Conservation (phyloP, 2,329 filamentous ascomycete genomes). For the Penicillium sp. region DNA sequence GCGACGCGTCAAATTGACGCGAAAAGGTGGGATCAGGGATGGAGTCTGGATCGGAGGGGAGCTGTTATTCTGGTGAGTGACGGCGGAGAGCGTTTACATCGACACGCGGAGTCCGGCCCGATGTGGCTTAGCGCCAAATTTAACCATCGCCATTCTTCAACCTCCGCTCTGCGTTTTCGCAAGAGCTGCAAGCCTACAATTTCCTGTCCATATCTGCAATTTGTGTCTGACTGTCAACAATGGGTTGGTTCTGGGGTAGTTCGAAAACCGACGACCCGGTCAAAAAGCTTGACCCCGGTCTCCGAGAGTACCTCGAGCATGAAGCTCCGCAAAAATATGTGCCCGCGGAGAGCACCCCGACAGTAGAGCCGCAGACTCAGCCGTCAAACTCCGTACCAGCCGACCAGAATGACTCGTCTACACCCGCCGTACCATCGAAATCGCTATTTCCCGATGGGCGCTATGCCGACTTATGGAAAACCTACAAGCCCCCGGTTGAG, state of each 20-base stretch:
- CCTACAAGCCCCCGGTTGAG: conserved; percentile 74
- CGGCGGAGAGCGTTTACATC: conserved; percentile 8
- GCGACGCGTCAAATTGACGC: conserved; percentile 36
- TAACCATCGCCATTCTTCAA: conserved; percentile 8
- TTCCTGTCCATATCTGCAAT: conserved; percentile 41
- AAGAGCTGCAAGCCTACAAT: conserved; percentile 8
- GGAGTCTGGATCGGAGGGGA: conserved; percentile 1
- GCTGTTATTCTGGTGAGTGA: conserved; percentile 18
- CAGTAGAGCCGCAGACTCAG: conserved; percentile 30
- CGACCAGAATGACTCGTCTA: conserved; percentile 32
- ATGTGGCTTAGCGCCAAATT: conserved; percentile 30
- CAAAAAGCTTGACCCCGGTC: conserved; percentile 76
- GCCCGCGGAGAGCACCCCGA: conserved; percentile 33
- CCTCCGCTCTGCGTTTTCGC: background rate
- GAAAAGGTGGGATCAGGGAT: conserved; percentile 17
- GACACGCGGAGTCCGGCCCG: conserved; percentile 19
- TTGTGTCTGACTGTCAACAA: conserved; percentile 2
- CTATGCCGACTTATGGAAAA: conserved; percentile 90
- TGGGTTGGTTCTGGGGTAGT: conserved; percentile 69
- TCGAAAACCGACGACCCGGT: conserved; percentile 66
- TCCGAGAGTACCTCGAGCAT: conserved; percentile 82
- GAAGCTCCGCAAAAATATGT: conserved; percentile 77
- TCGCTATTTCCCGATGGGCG: conserved; percentile 72
- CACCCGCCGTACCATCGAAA: conserved; percentile 49
- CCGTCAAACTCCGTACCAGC: conserved; percentile 26